Conservation (phyloP, 176 grass and related monocot genomes). For the Lolium rigidum region DNA sequence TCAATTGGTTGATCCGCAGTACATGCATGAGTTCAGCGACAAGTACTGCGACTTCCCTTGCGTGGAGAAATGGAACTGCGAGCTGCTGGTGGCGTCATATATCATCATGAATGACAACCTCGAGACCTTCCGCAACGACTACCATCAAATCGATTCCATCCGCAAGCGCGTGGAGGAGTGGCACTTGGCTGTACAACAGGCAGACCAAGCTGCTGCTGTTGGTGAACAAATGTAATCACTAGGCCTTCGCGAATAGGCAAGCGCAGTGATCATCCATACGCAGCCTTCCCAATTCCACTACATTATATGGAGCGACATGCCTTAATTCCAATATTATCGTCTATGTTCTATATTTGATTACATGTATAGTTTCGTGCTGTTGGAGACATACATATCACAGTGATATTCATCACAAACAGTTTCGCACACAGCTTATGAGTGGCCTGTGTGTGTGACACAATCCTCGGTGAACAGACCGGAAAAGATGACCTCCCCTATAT, state of each 20-base stretch:
- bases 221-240: not conserved
- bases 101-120: not conserved
- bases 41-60: conserved; percentile 14
- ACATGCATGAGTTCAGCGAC: not conserved
- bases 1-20: not conserved
- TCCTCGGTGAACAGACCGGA: no score
- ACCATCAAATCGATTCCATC: not conserved
- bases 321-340: not conserved
- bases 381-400: not conserved
- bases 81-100: not conserved
- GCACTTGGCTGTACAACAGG: not conserved
- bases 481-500: no score
- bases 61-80: not conserved
- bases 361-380: not conserved
- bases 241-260: not conserved
- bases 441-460: not conserved
- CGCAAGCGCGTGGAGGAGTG: not conserved
- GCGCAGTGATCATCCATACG: not conserved
- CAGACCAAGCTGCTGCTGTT: not conserved
- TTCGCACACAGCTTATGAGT: not conserved
- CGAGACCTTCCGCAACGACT: conserved; percentile 19
- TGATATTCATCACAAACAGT: not conserved
- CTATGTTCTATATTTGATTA: not conserved
- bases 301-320: not conserved
- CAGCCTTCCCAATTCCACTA: not conserved